Base-by-base conservation (phyloP, 2,329 filamentous ascomycete genomes). In the Claviceps arundinis region DNA sequence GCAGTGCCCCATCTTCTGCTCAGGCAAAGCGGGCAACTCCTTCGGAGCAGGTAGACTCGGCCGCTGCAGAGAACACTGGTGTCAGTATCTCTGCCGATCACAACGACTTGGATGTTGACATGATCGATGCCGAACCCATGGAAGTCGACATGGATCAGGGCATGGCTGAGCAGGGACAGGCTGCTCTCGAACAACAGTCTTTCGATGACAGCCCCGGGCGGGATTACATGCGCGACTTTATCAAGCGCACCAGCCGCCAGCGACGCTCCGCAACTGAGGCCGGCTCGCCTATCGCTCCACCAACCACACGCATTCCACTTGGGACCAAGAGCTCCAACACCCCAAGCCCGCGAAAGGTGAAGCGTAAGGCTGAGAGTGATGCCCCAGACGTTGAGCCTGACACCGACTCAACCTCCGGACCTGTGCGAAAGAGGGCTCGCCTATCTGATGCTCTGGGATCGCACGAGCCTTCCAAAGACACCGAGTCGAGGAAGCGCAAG, bases 321-420 rank as follows among this genome's bases (percentile, higher is more conserved):
- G 65, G 58, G 30, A 58, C 55, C 52, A 65, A 64, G 61, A 68
- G 64, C 59, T 64, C 65, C 57, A 69, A 69, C 51, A 59, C 62
- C 26, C 61, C 60, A 30, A 67, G 64, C 52, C 64, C 65, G 2
- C 50, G 57, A 34, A 67, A 64, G 60, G 45, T 41, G 1, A 68
- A 68, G 57, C 64, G 63, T 22, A 68, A 67, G 54, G 57, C 58
- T 2, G 60, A 65, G 1, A 56, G 54, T 7, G 60, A 56, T 7
- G 51, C 51, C 5, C 50, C 34, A 2, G 59, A 60, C 5, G 26
- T 50, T 5, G 48, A 60, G 5, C 58, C 61, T 9, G 59, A 63
- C 0, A 47, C 54, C 1, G 61, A 62, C 46, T 59, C 57, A 47
- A 14, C 40, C 11, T 50, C 56, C 42, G 58, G 57, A 46, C 58